Evolutionary conservation across 768 basidiomycete genomes (phyloP), one percentile per base, ranked within the genome.

Genomic region (Podaxis pistillaris): DNA sequence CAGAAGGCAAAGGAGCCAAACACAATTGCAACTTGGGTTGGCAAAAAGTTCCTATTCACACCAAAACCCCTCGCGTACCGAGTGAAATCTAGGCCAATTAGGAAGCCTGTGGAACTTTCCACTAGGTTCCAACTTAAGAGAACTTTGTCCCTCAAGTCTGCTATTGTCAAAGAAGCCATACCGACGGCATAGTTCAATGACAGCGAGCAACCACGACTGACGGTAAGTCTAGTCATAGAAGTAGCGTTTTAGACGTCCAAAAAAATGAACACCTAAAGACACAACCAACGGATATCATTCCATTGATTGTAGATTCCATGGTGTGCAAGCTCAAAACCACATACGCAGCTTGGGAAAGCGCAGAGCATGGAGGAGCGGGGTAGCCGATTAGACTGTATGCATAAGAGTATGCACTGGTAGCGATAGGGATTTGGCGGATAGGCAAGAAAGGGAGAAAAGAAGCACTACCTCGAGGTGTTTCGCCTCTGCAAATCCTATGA

Each of bases 351-450:
- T 22, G 22, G 19, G 19, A 26, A 50, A 26, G 49, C 9, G 24
- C 19, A 50, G 49, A 50, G 26, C 12, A 24, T 15, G 49, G 26
- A 19, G 22, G 47, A n/a, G 22, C 1, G 47, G 15, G 44, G 15
- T n/a, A 26, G 26, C 41, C 26, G 56, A 41, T 17, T 9, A 17
- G 49, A 50, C 33, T 50, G 37, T 49, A 59, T 51, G 58, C 58
- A 50, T 51, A 59, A 24, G 52, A 59, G 49, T 59, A 51, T 50
- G 58, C 58, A 51, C 30, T 59, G 58, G 49, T 28, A 59, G 58
- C 49, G 49, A 59, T 37, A 26, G 46, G 58, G 58, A 52, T 59
- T 59, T 50, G 30, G 49, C 1, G n/a, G 30, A 38, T 22, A 15
- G 12, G n/a, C 8, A 50, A 9, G 26, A 22, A 50, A 49, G 9